Percentiles rank a stretch among this genome's conserved stretches.
These are phyloP conservation scores for Phytophthora foliorum DNA, from an alignment of 352 stramenopile genomes.

Conservation along the genomic window DNA sequence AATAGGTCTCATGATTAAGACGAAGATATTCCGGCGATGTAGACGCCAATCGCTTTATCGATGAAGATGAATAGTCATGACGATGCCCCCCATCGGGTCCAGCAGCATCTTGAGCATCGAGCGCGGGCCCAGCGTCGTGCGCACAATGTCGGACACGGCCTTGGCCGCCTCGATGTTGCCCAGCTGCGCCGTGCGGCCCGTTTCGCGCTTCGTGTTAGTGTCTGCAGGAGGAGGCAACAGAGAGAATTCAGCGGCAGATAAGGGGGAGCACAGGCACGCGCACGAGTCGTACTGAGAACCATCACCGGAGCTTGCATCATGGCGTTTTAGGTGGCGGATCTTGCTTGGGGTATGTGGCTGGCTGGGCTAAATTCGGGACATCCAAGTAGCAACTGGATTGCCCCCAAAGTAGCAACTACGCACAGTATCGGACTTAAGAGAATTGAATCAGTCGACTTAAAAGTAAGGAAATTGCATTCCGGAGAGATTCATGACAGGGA, in stretches of 20 bases:
- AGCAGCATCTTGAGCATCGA: slow-evolving; percentile 99
- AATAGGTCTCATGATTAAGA: no score
- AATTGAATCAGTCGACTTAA: no score
- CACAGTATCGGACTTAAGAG: no score
- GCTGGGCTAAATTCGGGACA: slow-evolving; percentile 3
- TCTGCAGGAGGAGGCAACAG: slow-evolving; percentile 63
- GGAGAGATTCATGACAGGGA: no score
- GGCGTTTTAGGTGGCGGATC: slow-evolving; percentile 23
- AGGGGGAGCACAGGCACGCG: neutral
- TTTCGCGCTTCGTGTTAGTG: slow-evolving; percentile 98
- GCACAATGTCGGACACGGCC: slow-evolving; percentile 98
- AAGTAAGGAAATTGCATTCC: no score
- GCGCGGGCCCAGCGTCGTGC: slow-evolving; percentile 98
- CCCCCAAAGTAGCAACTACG: neutral
- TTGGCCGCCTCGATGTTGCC: slow-evolving; percentile 98
- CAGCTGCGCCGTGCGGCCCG: slow-evolving; percentile 97
- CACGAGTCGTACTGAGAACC: slow-evolving; percentile 94
- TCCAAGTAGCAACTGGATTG: neutral
- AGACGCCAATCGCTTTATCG: no score
- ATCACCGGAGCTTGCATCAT: slow-evolving; percentile 95
- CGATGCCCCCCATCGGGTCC: slow-evolving; percentile 99
- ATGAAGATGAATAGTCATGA: no score
- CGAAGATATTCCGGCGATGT: no score
- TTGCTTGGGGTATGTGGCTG: slow-evolving; percentile 29
- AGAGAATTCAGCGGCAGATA: neutral